Evolutionary conservation across 306 rosid species (phyloP).

Genomic region (Arachis hypogaea): DNA sequence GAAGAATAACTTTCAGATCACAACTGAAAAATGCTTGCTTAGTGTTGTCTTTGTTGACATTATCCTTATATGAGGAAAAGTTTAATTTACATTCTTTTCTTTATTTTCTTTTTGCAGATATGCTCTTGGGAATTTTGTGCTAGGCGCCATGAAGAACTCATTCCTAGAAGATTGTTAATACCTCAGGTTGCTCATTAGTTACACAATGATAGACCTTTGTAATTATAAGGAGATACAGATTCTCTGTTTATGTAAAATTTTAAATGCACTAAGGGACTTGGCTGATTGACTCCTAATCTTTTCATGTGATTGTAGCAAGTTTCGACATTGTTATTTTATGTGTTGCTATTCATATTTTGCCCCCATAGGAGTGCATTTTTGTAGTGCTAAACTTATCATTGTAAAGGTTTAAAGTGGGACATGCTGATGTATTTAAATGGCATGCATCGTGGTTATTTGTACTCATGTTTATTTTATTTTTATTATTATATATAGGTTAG

Average conservation of each 20-base stretch:
- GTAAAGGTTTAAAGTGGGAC: no score
- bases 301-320: not conserved
- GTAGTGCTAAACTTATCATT: no score
- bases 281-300: conserved; percentile 19
- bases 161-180: conserved; percentile 89
- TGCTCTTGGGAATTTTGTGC: conserved; percentile 99
- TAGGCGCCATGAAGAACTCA: conserved; percentile 96
- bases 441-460: conserved; percentile 26
- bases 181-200: conserved; percentile 73
- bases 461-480: not conserved
- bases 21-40: not conserved
- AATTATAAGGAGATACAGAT: conserved; percentile 17
- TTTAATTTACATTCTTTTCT: conserved; percentile 33
- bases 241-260: not conserved
- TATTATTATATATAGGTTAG: conserved; percentile 65
- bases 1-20: conserved; percentile 21
- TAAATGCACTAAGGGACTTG: conserved; percentile 17
- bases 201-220: conserved; percentile 30
- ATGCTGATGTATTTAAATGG: not conserved
- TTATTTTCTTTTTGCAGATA: conserved; percentile 56
- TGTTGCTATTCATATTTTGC: not conserved
- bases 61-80: conserved; percentile 7
- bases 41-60: conserved; percentile 16
- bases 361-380: no score
- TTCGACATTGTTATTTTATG: conserved; percentile 24